These are phyloP conservation scores for Cryphonectria naterciae DNA, from an alignment of 2,329 filamentous ascomycete genomes.

Conservation along the genomic window DNA sequence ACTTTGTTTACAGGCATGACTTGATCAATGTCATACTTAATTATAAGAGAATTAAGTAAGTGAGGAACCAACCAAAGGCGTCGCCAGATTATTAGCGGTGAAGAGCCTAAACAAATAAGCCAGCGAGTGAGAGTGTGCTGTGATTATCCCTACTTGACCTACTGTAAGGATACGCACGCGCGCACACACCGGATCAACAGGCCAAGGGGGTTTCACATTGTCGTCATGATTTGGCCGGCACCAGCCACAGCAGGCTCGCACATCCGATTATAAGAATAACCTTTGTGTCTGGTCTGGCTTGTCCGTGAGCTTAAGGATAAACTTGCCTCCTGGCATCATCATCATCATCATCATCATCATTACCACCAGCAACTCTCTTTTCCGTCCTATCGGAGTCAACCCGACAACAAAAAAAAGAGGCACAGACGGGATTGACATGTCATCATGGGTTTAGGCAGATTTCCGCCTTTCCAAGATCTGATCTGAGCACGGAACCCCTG, in stretches of 20 bases:
- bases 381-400: neutral
- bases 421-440: neutral
- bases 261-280: neutral
- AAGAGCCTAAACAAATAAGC: neutral
- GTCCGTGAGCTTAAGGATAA: neutral
- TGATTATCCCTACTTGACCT: neutral
- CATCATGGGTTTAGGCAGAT: neutral
- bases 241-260: neutral
- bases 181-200: neutral
- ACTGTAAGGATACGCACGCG: neutral
- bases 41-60: neutral
- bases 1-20: neutral
- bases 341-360: neutral
- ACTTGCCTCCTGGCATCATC: neutral
- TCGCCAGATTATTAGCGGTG: neutral
- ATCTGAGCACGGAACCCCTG: conserved; percentile 1
- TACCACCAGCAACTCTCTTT: neutral
- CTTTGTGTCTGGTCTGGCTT: neutral
- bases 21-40: neutral
- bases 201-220: neutral
- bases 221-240: neutral
- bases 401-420: neutral
- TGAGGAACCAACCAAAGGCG: neutral
- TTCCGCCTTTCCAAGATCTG: neutral
- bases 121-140: neutral